Evolutionary conservation across 2,329 filamentous ascomycete species (phyloP), one percentile per base, ranked within the genome.

Genomic region (Alternaria gansuensis): DNA sequence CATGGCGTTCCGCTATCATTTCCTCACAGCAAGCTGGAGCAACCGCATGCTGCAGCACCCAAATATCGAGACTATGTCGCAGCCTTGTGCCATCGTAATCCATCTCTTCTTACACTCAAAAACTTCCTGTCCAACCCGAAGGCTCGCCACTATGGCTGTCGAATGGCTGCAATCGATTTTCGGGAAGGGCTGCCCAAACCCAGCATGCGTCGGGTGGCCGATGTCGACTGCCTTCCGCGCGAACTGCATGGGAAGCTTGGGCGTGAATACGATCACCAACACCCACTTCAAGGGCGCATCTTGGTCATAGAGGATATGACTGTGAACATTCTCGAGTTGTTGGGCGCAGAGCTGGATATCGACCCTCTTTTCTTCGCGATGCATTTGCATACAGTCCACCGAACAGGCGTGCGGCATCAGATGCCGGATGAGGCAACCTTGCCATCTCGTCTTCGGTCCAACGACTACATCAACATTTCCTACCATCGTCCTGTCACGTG

Each of bases 331-430:
- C 74, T 82, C n/a, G 79, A 82, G 57, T 41, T 64, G 1, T 69
- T 82, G 0, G 80, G 80, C 4, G 59, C 49, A 2, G 64, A 68
- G 36, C 77, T 79, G 14, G 76, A 80, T 43, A 72, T 82, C 23
- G 78, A 82, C 21, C 80, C 80, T 0, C 63, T 77, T 0, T 82
- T 83, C 66, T 82, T 81, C 66, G 66, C 79, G 10, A 74, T 75
- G 13, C 78, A 81, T 34, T 75, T 82, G n/a, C 44, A 48, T 4
- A 48, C 44, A 34, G 44, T 51, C 9, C 54, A 56, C 14, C 58
- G 51, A 23, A 57, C 41, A 5, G 49, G 54, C n/a, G 39, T 39
- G 33, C 58, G 49, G 11, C 46, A 56, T 17, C 61, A 64, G 40
- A 60, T 54, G 10, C 62, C 67, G n/a, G 60, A 31, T 11, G 29